Conservation (phyloP, 257 asterid genomes). For the Ophiorrhiza pumila region DNA sequence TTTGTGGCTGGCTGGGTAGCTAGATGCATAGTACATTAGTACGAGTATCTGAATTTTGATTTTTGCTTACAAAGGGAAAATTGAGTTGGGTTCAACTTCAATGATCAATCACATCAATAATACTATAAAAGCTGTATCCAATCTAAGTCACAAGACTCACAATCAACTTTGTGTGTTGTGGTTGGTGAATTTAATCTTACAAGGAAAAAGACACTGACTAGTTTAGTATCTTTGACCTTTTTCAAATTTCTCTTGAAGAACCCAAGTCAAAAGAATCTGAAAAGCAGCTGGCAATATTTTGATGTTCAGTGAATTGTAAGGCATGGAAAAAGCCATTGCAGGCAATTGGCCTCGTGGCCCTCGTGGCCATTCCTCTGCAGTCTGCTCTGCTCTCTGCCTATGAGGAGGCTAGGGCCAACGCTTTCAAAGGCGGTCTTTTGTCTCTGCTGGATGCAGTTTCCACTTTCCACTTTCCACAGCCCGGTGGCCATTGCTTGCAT, state of each 20-base stretch:
- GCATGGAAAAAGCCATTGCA: background rate
- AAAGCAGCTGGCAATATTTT: background rate
- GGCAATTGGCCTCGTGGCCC: background rate
- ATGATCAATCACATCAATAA: background rate
- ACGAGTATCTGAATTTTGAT: no score
- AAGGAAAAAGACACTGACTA: background rate
- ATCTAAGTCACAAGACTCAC: background rate
- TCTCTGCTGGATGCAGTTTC: background rate
- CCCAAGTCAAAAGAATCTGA: slow-evolving; percentile 8
- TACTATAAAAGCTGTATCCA: background rate
- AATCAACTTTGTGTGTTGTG: background rate
- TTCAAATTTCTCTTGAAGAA: background rate
- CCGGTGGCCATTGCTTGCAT: background rate
- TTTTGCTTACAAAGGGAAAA: background rate
- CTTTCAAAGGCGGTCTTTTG: background rate
- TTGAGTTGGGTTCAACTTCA: background rate
- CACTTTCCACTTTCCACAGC: background rate
- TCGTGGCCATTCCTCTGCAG: background rate
- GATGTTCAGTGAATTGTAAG: background rate
- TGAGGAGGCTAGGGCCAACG: background rate
- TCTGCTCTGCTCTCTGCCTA: no score
- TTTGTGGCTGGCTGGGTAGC: no score
- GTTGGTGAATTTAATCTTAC: background rate
- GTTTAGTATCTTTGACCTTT: background rate
- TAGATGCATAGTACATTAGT: no score